Base-by-base conservation (phyloP, 176 grass and related monocot species). In the Aegilops umbellulata region DNA sequence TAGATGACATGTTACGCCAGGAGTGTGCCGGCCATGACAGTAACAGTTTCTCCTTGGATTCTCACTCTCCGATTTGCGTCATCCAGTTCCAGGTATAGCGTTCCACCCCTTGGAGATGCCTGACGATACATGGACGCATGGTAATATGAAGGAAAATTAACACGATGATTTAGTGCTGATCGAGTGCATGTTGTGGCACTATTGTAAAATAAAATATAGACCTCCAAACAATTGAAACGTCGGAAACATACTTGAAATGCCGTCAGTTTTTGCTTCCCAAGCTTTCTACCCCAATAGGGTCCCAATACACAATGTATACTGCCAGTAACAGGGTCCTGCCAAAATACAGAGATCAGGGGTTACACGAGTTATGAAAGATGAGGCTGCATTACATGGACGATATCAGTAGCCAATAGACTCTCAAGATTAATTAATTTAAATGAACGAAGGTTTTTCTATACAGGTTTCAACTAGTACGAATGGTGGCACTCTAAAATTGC, bases 241-340 rank as follows among this genome's bases (percentile, higher is more conserved):
- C 8, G 6, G 15, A 63, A 29, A 53, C 51, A 24, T 92, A 92
- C 95, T 82, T 90, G 91, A 70, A 90, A 94, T 58, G 92, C 90
- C 2, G 61, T 89, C 9, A 97, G 81, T 30, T 67, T 87, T 79
- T 85, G 77, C 76, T 94, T 97, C 16, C 89, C 83, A 10, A 97
- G 75, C 78, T 97, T 97, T 77, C 53, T 62, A 39, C 92, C 90
- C 95, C 92, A 94, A 19, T 88, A 97, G 5, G 90, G 92, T 41
- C 87, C 90, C 60, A 97, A 57, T 15, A 85, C 75, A 88, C 90
- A 97, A 30, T 97, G 92, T 20, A 87, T 88, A 16, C 90, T 94
- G 14, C 95, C 92, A 81, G 88, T 88, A 7, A 97, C 95, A 47
- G 90, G 95, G 89, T 97, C 95, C 92, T 97, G 72, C 3, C 20